phyloP scores from a whole-genome alignment of 2,329 filamentous ascomycete species.

The Curvularia hawaiiensis region DNA sequence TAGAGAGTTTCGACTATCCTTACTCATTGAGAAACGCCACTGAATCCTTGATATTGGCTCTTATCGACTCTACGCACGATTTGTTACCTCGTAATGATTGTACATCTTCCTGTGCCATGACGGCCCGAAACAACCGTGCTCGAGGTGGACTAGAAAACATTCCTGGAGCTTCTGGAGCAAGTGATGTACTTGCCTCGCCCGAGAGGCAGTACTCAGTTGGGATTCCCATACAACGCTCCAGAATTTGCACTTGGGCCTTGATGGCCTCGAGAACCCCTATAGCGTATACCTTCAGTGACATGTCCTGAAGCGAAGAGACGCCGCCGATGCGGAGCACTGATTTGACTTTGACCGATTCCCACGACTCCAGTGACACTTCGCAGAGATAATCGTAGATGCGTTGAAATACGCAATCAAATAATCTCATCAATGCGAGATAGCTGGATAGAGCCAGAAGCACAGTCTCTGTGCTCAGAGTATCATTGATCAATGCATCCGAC shows the following conservation, averaged over 20 bases:
- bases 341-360: not conserved
- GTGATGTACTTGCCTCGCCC: not conserved
- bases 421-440: not conserved
- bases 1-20: not conserved
- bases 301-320: not conserved
- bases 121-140: not conserved
- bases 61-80: not conserved
- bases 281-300: not conserved
- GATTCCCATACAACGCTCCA: not conserved
- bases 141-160: not conserved
- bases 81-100: not conserved
- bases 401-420: not conserved
- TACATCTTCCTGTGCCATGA: not conserved
- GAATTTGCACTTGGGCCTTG: not conserved
- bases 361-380: not conserved
- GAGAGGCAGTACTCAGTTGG: not conserved
- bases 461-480: not conserved
- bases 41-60: not conserved
- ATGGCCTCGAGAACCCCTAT: not conserved
- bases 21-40: not conserved
- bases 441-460: not conserved
- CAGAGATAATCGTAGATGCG: not conserved
- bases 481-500: not conserved
- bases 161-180: not conserved
- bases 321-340: not conserved